Base-by-base conservation (phyloP, 2,329 filamentous ascomycete genomes). In the Chaetomium strumarium region DNA sequence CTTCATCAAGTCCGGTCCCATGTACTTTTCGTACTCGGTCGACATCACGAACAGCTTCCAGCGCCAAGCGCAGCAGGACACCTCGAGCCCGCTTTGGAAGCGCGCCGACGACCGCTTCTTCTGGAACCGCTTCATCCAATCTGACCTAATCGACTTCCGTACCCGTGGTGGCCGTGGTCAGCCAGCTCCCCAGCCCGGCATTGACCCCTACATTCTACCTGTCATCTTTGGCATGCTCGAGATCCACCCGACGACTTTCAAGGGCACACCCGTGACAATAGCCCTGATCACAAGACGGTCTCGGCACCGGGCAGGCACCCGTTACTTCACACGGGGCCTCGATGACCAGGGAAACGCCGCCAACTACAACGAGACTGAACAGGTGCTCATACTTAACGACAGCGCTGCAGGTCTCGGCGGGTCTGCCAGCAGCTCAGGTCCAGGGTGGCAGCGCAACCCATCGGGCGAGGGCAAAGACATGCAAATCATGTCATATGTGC, bases 301-400 rank as follows among this genome's bases (percentile, higher is more conserved):
- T 19, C 81, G 95, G 60, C 85, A 93, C 69, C 83, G 92, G 57
- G 91, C 85, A 34, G 93, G 93, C 41, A 97, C 93, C 14, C 79
- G 95, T 66, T 97, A 96, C 72, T 93, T 99, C 67, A 95, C 93
- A 2, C 84, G 93, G 59, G 93, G 93, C 47, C 83, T 97, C 43
- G 92, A 99, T 66, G 91, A 96, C 59, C 78, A 93, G 56, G 93
- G 93, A 20, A 84, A 97, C 67, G 93, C 93, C n/a, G 90, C 93
- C 60, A 99, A 99, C 69, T 99, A 92, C 78, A 99, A 99, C 67
- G 93, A 99, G 75, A 97, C 93, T 0, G 93, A 99, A 67, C 93
- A 99, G 67, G 77, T 93, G 33, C 78, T 96, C 55, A 83, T 99
- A 36, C 71, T 97, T 61, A 97, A 97, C 63, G 93, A 97, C 69